Base-by-base conservation (phyloP, 2,329 filamentous ascomycete genomes). In the Ceratocystis cubensis region DNA sequence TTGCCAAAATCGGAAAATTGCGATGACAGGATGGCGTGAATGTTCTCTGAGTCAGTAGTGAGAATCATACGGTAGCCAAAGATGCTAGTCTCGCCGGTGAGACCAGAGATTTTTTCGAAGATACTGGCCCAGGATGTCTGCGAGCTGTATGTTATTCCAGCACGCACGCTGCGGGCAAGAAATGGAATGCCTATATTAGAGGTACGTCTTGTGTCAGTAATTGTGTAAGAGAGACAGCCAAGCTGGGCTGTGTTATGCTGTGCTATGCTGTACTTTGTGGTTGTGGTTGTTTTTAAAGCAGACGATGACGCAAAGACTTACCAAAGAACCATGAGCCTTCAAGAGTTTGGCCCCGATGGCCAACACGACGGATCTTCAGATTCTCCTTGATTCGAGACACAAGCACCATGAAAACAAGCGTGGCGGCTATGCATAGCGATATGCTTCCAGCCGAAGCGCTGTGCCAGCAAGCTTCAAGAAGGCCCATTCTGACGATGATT, bases 1-100 rank as follows among this genome's bases (percentile, higher is more conserved):
- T 96, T 91, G 71, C 91, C 92, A 73, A 86, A 96, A 72, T 96
- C 89, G 50, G 70, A 66, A 73, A 96, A 96, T 73, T 96, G 90
- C 1, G 87, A 88, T 0, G 91, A 89, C n/a, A 96, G 79, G 25
- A 96, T 81, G 5, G 92, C 89, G 75, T 96, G 96, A 78, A 96
- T 88, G 73, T 96, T 96, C 72, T 95, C 90, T 0, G 88, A 88
- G 70, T 96, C 91, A 4, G 83, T 83, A 0, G 92, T 96, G 72
- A 94, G 81, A 68, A 95, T 74, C 25, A 87, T 75, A n/a, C 88
- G 83, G 61, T 77, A 74, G 61, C 81, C 80, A 1, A 84, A 71
- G 5, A 84, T 71, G 1, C 78, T 79, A 10, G 77, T 74, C 75
- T 93, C 88, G 48, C 81, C 76, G 0, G 88, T 92, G 70, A 79